phyloP scores from a whole-genome alignment of 139 green algal species.

The Coccomyxa sp. region DNA sequence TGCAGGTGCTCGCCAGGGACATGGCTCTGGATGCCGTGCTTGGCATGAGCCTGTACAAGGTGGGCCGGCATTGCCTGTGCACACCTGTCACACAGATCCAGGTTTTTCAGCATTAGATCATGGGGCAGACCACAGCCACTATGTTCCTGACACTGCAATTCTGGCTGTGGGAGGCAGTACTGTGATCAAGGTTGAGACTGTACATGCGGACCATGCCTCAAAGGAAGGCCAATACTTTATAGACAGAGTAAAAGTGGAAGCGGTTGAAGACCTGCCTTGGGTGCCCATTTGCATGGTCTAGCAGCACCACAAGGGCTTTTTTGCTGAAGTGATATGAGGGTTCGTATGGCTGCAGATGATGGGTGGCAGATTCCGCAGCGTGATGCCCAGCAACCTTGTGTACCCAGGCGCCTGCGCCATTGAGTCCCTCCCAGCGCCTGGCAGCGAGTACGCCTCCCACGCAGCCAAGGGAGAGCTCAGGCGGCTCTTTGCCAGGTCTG shows the following conservation, averaged over 20 bases:
- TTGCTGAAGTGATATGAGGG: background rate
- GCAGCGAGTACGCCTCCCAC: conserved; percentile 44
- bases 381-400: conserved; percentile 71
- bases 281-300: background rate
- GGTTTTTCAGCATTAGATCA: too few species aligned
- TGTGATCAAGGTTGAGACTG: too few species aligned
- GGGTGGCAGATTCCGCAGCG: conserved; percentile 51
- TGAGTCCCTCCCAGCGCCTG: conserved; percentile 50
- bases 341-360: conserved; percentile 24
- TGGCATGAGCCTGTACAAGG: conserved; percentile 57
- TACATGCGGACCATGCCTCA: too few species aligned
- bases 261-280: too few species aligned
- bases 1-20: conserved; percentile 27
- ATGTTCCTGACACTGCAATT: too few species aligned
- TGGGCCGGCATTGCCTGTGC: too few species aligned
- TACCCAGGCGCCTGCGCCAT: conserved; percentile 53
- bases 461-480: conserved; percentile 34
- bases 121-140: too few species aligned
- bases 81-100: too few species aligned
- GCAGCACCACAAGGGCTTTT: background rate
- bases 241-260: too few species aligned
- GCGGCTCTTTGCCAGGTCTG: conserved; percentile 34
- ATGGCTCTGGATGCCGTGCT: conserved; percentile 45
- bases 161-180: too few species aligned
- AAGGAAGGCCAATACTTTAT: too few species aligned